Evolutionary conservation across 495 filamentous ascomycete genomes (phyloP), one percentile per base, ranked within the genome.

Genomic region (Hypoxylon perforatum): DNA sequence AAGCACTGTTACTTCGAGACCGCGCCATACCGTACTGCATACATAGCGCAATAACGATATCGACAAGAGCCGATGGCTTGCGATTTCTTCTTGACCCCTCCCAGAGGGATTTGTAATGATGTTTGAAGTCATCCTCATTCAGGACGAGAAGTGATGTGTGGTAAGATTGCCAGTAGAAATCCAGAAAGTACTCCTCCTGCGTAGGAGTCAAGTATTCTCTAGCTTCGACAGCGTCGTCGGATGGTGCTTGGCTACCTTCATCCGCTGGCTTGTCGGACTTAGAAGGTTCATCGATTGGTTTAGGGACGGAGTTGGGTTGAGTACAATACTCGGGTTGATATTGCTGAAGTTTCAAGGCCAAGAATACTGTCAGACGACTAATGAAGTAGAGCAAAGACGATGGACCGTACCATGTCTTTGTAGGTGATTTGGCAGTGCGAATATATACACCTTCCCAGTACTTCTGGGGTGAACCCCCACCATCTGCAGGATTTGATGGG

Each of bases 21-120:
- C 48, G 36, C n/a, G 76, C 69, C 30, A 76, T 74, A 21, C 76
- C 77, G 54, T 81, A 80, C 60, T 85, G 82, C 77, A 85, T 84
- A 51, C 79, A 82, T 15, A 85, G 41, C 1, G 83, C 84, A 15
- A 86, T 66, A 15, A 85, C 66, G 23, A 85, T 82, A 58, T 86
- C 83, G 17, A 82, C 81, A 2, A 85, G 76, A 3, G 83, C 76
- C 9, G 81, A 85, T 11, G 83, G 73, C 59, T 76, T 78, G 11
- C 84, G 76, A 3, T 36, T 65, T 22, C 58, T 57, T 9, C 60
- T 25, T 7, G 57, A 48, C 14, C 42, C 53, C 4, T 33, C 47
- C 82, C 80, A 83, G 2, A 85, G 69, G n/a, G 82, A 79, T 14
- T 77, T 73, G 63, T 84, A 82, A 55, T 85, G 73, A 18, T 75